Evolutionary conservation across 2,329 filamentous ascomycete species (phyloP), one percentile per base, ranked within the genome.

Genomic region (Exophiala spinifera): DNA sequence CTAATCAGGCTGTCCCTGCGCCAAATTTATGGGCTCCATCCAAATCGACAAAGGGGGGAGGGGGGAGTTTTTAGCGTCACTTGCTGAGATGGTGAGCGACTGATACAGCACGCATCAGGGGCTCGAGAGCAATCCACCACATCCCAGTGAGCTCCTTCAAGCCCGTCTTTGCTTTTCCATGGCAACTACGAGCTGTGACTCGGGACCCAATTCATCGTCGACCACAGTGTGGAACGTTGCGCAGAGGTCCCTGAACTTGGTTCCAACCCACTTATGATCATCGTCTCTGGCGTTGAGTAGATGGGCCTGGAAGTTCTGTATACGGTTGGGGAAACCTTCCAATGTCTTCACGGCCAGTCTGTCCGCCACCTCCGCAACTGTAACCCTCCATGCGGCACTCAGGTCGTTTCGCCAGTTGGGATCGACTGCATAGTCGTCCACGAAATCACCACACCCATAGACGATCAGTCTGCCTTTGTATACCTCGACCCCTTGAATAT

Each of bases 381-480:
- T 46, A 49, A 74, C 68, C 46, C 66, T 69, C 70, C 72, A 74
- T 14, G 72, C 55, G 17, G 68, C 72, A 14, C 71, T 69, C 11
- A 74, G 55, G 63, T 74, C 71, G 65, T 73, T 74, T 48, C 70
- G 60, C 61, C 55, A 74, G 36, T 64, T 59, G 20, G 46, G 49
- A 49, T 65, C 61, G n/a, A 72, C 14, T 3, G 66, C 67, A 64
- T 74, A 74, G 60, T 74, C 72, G 61, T 74, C 70, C n/a, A 74
- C 67, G 57, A 73, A 74, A 56, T 74, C 71, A 1, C 72, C 72
- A 53, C 71, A 74, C 0, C 71, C 71, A 39, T 73, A 74, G 1
- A 74, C 68, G 43, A 74, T 68, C 8, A 73, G 39, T 43, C 63
- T 68, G 0, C 68, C 66, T 1, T 63, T 64, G 52, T 72, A 71